These are phyloP conservation scores for Zymoseptoria crescenta DNA, from an alignment of 2,329 filamentous ascomycete genomes.

Conservation along the genomic window DNA sequence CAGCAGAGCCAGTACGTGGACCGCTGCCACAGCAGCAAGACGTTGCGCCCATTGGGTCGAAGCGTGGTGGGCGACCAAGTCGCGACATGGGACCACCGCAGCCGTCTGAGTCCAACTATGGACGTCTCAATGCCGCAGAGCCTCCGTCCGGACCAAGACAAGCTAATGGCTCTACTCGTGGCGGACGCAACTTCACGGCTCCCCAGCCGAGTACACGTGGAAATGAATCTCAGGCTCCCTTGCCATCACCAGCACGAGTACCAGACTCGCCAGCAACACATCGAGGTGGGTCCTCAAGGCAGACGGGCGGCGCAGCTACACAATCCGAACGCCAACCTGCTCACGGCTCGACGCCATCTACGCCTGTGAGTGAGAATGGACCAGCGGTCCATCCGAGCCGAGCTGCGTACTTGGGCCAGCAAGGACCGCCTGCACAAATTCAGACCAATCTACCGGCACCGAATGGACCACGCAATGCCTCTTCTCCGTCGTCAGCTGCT, in stretches of 20 bases:
- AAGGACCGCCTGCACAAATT: slow-evolving; percentile 18
- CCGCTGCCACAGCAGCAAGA: slow-evolving; percentile 27
- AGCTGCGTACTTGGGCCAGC: slow-evolving; percentile 15
- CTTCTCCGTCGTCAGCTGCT: slow-evolving; percentile 24
- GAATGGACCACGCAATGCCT: slow-evolving; percentile 16
- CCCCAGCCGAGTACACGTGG: slow-evolving; percentile 19
- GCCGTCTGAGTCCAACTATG: slow-evolving; percentile 41
- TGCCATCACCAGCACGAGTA: slow-evolving; percentile 20
- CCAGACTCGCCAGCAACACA: slow-evolving; percentile 17
- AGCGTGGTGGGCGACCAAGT: slow-evolving; percentile 42
- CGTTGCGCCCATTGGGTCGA: slow-evolving; percentile 48
- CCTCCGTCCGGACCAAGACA: slow-evolving; percentile 49
- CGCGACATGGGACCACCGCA: slow-evolving; percentile 31
- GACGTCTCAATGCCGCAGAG: slow-evolving; percentile 43
- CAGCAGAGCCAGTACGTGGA: slow-evolving; percentile 18
- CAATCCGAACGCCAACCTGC: slow-evolving; percentile 18
- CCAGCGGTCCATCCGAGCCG: slow-evolving; percentile 27
- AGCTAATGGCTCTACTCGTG: slow-evolving; percentile 31
- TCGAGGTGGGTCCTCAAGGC: slow-evolving; percentile 11
- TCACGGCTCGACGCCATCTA: slow-evolving; percentile 20
- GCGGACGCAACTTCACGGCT: slow-evolving; percentile 34
- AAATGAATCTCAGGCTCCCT: slow-evolving; percentile 10
- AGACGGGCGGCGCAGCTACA: slow-evolving; percentile 8
- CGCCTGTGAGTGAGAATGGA: slow-evolving; percentile 20
- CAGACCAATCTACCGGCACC: slow-evolving; percentile 19